Evolutionary conservation across 768 basidiomycete species (phyloP).

Genomic region (Boletus patriciae): DNA sequence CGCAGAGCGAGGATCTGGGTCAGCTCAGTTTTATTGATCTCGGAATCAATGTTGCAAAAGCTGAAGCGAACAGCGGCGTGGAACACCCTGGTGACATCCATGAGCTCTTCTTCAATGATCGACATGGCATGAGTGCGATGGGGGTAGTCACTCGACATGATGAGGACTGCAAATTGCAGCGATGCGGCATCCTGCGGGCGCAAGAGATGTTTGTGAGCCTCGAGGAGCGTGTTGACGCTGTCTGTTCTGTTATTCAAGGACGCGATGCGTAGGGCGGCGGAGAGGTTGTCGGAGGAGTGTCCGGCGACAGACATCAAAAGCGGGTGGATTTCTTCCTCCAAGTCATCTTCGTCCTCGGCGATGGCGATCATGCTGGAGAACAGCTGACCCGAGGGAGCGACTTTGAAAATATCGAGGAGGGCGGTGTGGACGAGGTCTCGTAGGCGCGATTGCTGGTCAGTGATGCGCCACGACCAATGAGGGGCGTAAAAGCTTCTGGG

Average conservation of each 20-base stretch:
- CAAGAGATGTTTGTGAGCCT: constrained; percentile 52
- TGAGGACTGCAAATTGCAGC: constrained; percentile 46
- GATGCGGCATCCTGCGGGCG: constrained; percentile 54
- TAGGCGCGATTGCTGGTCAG: constrained; percentile 41
- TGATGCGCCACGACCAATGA: constrained; percentile 53
- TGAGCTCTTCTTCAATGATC: constrained; percentile 54
- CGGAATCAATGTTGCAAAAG: constrained; percentile 50
- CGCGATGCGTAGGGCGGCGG: constrained; percentile 56
- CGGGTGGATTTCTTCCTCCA: constrained; percentile 36
- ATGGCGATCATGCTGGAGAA: constrained; percentile 45
- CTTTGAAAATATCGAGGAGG: constrained; percentile 49
- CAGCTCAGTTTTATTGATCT: constrained; percentile 43
- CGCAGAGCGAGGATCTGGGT: constrained; percentile 46
- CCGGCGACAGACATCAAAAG: constrained; percentile 44
- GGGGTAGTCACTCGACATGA: constrained; percentile 33
- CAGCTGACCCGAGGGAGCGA: constrained; percentile 47
- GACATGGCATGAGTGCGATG: constrained; percentile 36
- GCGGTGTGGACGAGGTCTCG: constrained; percentile 45
- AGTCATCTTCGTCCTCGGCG: constrained; percentile 34
- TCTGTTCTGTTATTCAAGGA: constrained; percentile 36
- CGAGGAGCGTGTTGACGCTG: constrained; percentile 44
- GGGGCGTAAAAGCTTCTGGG: constrained; percentile 39
- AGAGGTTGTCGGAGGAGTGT: constrained; percentile 50
- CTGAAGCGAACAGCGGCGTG: constrained; percentile 42
- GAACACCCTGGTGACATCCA: constrained; percentile 45